Base-by-base conservation (phyloP, 495 filamentous ascomycete genomes). In the Aspergillus egyptiacus region DNA sequence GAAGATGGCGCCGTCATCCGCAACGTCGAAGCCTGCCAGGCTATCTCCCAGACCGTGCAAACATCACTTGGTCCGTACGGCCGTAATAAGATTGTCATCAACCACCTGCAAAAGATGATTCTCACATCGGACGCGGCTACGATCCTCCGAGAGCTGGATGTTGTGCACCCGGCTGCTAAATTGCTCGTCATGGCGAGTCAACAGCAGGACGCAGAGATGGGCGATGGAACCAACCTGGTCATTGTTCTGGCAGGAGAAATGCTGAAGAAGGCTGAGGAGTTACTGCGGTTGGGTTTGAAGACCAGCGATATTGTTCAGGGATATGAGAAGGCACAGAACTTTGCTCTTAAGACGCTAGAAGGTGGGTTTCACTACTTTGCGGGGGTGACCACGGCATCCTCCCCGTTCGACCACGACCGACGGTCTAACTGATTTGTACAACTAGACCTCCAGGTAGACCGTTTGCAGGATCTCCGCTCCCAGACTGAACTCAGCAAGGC, bases 21-120 rank as follows among this genome's bases (percentile, higher is more conserved):
- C 58, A 99, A 97, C 70, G 97, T 99, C 69, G 94, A 99, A 69
- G 94, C 94, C 66, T 97, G 91, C 75, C 83, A 89, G 59, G 88
- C 94, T 35, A 97, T 99, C 68, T 82, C 94, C 11, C 82, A 83
- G 54, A 99, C 94, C 38, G 94, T 99, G 24, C 88, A 94, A 74
- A 96, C 94, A 40, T 97, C 91, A 38, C 78, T 99, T 30, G 93
- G 94, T 40, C 94, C 94, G 43, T 96, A 93, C 66, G 94, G 94
- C 62, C 87, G 94, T 68, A 99, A 97, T 77, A 99, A 99, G 76
- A 96, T 99, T 68, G 88, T 99, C 74, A 96, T 99, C 77, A 99
- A 97, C 73, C 94, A 99, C 74, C 78, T 99, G 50, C 90, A 96
- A 72, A 99, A 99, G 78, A 96, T 97, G 93, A 91, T 96, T 53